phyloP scores from a whole-genome alignment of 495 filamentous ascomycete species.

The Lasiosphaeria ovina region DNA sequence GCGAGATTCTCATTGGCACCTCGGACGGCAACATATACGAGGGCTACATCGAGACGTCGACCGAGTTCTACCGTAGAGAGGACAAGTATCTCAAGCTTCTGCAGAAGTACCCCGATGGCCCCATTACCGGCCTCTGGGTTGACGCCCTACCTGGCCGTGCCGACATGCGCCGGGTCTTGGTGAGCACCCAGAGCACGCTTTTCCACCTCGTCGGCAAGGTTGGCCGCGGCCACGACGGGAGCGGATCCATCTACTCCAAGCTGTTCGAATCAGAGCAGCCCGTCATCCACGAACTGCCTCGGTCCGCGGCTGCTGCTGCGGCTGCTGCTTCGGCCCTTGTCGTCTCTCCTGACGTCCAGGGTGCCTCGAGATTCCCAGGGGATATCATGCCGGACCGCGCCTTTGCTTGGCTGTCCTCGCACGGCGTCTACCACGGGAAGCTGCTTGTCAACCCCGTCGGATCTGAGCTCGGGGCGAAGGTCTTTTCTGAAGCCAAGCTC shows the following conservation, averaged over 20 bases:
- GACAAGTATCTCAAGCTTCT: constrained; percentile 85
- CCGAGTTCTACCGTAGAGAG: constrained; percentile 90
- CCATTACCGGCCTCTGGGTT: constrained; percentile 78
- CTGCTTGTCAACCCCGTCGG: constrained; percentile 54
- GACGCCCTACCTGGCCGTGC: constrained; percentile 64
- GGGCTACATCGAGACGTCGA: constrained; percentile 88
- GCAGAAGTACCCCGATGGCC: constrained; percentile 73
- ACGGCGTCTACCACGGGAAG: constrained; percentile 85
- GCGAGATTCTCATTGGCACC: constrained; percentile 91
- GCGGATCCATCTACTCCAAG: constrained; percentile 75
- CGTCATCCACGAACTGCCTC: constrained; percentile 63
- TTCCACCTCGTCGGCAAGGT: constrained; percentile 76
- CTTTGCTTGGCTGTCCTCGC: constrained; percentile 86
- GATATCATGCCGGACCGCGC: constrained; percentile 56
- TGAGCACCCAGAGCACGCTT: constrained; percentile 72
- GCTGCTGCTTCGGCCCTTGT: constrained; percentile 61
- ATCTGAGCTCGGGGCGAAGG: constrained; percentile 59
- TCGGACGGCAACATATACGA: constrained; percentile 94
- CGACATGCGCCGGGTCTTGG: constrained; percentile 71
- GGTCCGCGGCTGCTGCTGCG: constrained; percentile 48
- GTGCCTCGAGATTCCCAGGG: constrained; percentile 32
- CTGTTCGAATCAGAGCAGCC: constrained; percentile 87
- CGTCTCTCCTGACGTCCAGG: constrained; percentile 70
- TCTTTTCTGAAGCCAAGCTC: constrained; percentile 71
- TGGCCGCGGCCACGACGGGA: constrained; percentile 74